Conservation (phyloP, 345 rosid species). For the Nephelium lappaceum region DNA sequence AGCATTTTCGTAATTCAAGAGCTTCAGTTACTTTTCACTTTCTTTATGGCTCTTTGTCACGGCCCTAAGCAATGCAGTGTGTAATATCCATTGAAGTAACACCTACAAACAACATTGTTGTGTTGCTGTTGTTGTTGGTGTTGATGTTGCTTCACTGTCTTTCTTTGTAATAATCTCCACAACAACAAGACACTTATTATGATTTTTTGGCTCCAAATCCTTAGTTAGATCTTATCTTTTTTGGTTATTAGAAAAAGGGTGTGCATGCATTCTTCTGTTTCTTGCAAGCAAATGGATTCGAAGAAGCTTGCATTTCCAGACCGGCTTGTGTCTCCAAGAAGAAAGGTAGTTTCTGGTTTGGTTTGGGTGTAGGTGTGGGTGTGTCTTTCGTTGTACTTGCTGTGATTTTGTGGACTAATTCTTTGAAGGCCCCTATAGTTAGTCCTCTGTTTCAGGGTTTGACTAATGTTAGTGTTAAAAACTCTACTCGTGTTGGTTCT, state of each 20-base stretch:
- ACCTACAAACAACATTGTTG: too few relatives aligned
- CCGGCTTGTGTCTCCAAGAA: slow-evolving; percentile 42
- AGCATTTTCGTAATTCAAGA: not conserved
- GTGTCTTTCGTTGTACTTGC: slow-evolving; percentile 49
- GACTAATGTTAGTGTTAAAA: slow-evolving; percentile 29
- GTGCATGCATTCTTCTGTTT: not conserved
- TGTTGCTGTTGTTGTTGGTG: not conserved
- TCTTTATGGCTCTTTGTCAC: not conserved
- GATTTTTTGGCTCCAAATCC: not conserved
- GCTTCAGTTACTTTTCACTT: not conserved
- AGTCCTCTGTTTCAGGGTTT: slow-evolving; percentile 50
- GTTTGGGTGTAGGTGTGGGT: slow-evolving; percentile 51
- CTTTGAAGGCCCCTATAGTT: slow-evolving; percentile 40
- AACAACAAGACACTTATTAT: not conserved
- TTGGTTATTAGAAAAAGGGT: not conserved
- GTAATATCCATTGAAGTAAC: not conserved
- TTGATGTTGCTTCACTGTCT: not conserved
- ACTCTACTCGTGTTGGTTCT: slow-evolving; percentile 35
- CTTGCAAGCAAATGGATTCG: slow-evolving; percentile 42
- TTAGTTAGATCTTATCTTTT: not conserved
- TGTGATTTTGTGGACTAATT: slow-evolving; percentile 45
- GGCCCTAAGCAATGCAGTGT: not conserved
- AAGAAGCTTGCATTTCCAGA: slow-evolving; percentile 43
- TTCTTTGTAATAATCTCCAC: slow-evolving; percentile 4
- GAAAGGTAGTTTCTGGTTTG: slow-evolving; percentile 48